A percentile compares a stretch with the other conserved stretches of the same genome.
These are phyloP conservation scores for Penicillium italicum DNA, from an alignment of 2,329 filamentous ascomycete species.

Conservation along the genomic window DNA sequence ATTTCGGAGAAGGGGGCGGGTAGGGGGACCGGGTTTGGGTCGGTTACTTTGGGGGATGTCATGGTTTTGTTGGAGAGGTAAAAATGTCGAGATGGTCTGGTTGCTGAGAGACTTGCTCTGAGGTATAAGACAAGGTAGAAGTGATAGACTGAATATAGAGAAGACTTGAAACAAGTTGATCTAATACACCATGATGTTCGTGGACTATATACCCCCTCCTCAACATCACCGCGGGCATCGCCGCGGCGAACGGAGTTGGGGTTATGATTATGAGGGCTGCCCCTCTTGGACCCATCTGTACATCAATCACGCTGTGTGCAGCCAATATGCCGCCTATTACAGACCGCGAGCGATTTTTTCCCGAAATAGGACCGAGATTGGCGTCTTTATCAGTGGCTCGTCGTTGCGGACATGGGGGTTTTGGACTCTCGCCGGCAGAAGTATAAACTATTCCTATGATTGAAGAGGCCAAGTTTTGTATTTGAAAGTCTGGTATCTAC, in stretches of 20 bases:
- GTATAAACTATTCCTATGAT: background rate
- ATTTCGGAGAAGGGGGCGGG: conserved; percentile 62
- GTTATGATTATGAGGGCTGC: background rate
- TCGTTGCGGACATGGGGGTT: background rate
- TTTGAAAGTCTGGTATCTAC: background rate
- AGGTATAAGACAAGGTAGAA: background rate
- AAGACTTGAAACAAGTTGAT: background rate
- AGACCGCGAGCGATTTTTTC: background rate
- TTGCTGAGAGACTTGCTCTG: background rate
- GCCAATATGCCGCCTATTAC: background rate
- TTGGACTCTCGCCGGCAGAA: background rate
- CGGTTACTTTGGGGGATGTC: background rate
- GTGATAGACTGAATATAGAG: background rate
- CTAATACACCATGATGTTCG: background rate
- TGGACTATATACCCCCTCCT: conserved; percentile 1
- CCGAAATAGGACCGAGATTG: background rate
- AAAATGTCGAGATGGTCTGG: background rate
- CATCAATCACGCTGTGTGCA: background rate
- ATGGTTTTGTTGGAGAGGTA: background rate
- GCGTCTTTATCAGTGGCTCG: background rate
- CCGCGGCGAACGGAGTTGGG: background rate
- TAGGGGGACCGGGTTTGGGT: conserved; percentile 34
- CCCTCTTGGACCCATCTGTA: background rate
- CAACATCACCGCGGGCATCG: background rate
- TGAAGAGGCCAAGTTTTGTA: too few relatives aligned